Percentiles rank a stretch among this genome's conserved stretches.
Conservation (phyloP, 2,329 filamentous ascomycete genomes). For the Colletotrichum truncatum region DNA sequence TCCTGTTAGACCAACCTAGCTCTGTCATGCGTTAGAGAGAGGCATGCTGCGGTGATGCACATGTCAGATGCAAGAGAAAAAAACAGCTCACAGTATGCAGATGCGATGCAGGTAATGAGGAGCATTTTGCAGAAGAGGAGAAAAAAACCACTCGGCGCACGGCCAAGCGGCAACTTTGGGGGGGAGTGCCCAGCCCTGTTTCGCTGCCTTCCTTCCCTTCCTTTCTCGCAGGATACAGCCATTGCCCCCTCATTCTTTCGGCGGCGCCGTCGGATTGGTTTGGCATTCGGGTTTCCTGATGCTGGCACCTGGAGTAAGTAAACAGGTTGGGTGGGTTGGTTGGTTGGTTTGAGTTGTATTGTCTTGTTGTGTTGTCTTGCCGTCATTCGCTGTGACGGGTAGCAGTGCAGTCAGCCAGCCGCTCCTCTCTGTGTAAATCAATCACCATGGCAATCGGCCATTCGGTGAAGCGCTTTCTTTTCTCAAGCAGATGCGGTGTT, state of each 20-base stretch:
- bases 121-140: neutral
- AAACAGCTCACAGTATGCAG: constrained; percentile 8
- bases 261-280: neutral
- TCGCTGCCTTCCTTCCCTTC: neutral
- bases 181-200: too few relatives aligned
- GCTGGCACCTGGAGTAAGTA: neutral
- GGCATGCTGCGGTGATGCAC: constrained; percentile 9
- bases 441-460: constrained; percentile 19
- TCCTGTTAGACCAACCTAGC: neutral
- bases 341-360: neutral
- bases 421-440: neutral
- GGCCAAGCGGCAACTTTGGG: neutral
- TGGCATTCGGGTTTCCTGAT: neutral
- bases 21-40: constrained; percentile 1
- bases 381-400: constrained; percentile 18
- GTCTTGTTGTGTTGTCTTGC: constrained; percentile 26
- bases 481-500: neutral
- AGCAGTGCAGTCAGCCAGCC: constrained; percentile 9
- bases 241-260: neutral
- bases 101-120: neutral
- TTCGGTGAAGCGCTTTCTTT: constrained; percentile 1
- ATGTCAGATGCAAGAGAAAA: neutral
- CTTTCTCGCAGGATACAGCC: neutral
- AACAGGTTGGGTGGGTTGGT: neutral
- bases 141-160: neutral